Evolutionary conservation across 768 basidiomycete genomes (phyloP).

Genomic region (Coprinopsis sp.): DNA sequence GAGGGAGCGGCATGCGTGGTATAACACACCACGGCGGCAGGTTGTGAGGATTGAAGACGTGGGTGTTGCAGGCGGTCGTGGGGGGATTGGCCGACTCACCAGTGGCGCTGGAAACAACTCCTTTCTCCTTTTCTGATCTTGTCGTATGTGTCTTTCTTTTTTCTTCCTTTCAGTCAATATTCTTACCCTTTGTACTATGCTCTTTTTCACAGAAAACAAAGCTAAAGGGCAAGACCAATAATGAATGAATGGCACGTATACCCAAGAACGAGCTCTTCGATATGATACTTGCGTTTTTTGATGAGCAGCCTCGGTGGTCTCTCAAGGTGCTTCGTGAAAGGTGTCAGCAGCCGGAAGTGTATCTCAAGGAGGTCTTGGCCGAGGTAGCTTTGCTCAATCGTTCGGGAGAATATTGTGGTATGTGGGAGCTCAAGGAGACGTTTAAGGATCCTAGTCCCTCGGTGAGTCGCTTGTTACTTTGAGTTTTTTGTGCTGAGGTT

Average conservation of each 20-base stretch:
- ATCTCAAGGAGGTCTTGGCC: constrained; percentile 76
- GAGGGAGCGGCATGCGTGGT: constrained; percentile 58
- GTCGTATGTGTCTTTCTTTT: constrained; percentile 51
- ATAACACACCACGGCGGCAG: constrained; percentile 62
- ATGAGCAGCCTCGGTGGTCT: constrained; percentile 76
- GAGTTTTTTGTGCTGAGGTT: constrained; percentile 1
- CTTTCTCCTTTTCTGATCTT: constrained; percentile 57
- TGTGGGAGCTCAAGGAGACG: constrained; percentile 75
- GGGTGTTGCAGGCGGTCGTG: constrained; percentile 61
- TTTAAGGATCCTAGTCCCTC: constrained; percentile 58
- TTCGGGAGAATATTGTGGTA: constrained; percentile 74
- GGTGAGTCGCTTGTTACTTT: constrained; percentile 30
- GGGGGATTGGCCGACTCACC: constrained; percentile 72
- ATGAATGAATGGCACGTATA: constrained; percentile 87
- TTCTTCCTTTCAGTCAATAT: not conserved
- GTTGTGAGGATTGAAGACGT: constrained; percentile 73
- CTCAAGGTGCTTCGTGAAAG: constrained; percentile 72
- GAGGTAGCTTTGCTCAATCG: constrained; percentile 76
- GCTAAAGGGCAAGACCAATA: constrained; percentile 63
- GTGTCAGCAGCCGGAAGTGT: constrained; percentile 82
- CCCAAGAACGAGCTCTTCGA: constrained; percentile 86
- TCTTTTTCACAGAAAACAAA: constrained; percentile 63
- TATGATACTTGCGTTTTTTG: constrained; percentile 72
- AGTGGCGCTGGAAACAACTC: constrained; percentile 56
- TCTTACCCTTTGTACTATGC: constrained; percentile 12